Conservation (phyloP, 2,329 filamentous ascomycete genomes). For the Diaporthe caulivora region DNA sequence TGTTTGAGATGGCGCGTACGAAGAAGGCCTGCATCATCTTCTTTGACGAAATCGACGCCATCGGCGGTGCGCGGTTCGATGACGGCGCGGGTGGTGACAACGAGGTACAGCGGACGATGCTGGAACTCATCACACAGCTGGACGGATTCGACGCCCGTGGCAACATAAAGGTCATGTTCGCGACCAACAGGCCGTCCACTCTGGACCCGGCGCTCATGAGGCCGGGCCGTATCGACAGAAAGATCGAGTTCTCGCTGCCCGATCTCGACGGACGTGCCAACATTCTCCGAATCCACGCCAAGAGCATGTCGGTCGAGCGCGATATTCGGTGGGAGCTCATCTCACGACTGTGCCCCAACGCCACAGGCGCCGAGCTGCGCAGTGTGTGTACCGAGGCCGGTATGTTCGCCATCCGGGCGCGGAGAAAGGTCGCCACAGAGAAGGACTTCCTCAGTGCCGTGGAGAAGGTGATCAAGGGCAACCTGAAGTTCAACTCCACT, state of each 20-base stretch:
- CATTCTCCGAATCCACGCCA: constrained; percentile 97
- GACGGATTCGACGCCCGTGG: constrained; percentile 96
- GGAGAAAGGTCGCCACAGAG: constrained; percentile 97
- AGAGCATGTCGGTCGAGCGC: constrained; percentile 99
- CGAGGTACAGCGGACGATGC: constrained; percentile 97
- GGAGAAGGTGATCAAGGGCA: constrained; percentile 99
- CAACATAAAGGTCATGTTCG: constrained; percentile 99
- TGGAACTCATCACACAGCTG: constrained; percentile 96
- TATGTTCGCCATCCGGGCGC: constrained; percentile 96
- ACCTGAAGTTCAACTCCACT: constrained; percentile 99
- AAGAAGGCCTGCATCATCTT: constrained; percentile 99
- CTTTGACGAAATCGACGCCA: constrained; percentile 98
- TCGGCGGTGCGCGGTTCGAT: constrained; percentile 95
- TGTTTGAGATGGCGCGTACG: constrained; percentile 99
- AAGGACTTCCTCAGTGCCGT: constrained; percentile 99
- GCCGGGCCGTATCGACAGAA: constrained; percentile 96
- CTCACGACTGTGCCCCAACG: constrained; percentile 95
- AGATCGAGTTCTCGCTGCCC: constrained; percentile 98
- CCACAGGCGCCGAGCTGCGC: constrained; percentile 93
- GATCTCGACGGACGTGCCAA: constrained; percentile 98
- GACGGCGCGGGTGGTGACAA: constrained; percentile 97
- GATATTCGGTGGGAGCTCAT: constrained; percentile 99
- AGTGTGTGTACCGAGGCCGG: constrained; percentile 98
- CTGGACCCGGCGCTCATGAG: constrained; percentile 97
- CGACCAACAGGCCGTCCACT: constrained; percentile 95